These are phyloP conservation scores for Aureobasidium sp. DNA, from an alignment of 2,329 filamentous ascomycete species.

Conservation along the genomic window DNA sequence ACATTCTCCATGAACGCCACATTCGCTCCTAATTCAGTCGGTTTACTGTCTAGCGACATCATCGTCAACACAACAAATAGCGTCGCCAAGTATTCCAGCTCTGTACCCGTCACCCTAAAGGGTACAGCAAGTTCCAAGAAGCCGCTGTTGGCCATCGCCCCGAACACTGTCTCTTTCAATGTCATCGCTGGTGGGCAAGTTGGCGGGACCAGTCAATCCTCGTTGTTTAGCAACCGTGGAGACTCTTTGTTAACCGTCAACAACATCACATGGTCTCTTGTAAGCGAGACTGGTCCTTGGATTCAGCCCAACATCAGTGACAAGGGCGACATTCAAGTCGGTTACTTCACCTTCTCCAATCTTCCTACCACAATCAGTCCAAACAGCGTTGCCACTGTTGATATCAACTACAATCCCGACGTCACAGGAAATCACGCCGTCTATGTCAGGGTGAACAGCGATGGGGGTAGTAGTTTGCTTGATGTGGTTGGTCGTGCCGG, in stretches of 20 bases:
- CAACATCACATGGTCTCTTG: slow-evolving; percentile 39
- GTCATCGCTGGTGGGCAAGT: slow-evolving; percentile 38
- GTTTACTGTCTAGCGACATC: slow-evolving; percentile 43
- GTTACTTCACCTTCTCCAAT: slow-evolving; percentile 44
- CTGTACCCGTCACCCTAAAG: slow-evolving; percentile 41
- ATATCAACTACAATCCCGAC: slow-evolving; percentile 43
- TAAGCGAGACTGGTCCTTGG: slow-evolving; percentile 42
- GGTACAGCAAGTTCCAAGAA: slow-evolving; percentile 44
- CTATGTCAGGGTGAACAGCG: slow-evolving; percentile 43
- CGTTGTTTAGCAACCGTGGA: slow-evolving; percentile 47
- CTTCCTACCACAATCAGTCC: slow-evolving; percentile 42
- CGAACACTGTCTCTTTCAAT: slow-evolving; percentile 44
- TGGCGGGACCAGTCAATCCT: slow-evolving; percentile 36
- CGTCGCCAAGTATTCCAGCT: slow-evolving; percentile 41
- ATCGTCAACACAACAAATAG: slow-evolving; percentile 44
- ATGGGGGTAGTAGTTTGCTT: slow-evolving; percentile 47
- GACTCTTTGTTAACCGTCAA: slow-evolving; percentile 40
- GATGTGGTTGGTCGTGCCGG: slow-evolving; percentile 46
- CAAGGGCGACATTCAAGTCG: slow-evolving; percentile 33
- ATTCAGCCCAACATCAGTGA: slow-evolving; percentile 31
- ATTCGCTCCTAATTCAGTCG: slow-evolving; percentile 44
- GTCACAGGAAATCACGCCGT: slow-evolving; percentile 43
- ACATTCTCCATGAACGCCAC: slow-evolving; percentile 35
- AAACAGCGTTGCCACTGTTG: slow-evolving; percentile 35
- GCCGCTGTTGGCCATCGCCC: slow-evolving; percentile 43